A percentile compares a stretch with the other conserved stretches of the same genome.
Evolutionary conservation across 179 eudicot genomes (phyloP).

Genomic region (Heliamphora pulchella): DNA sequence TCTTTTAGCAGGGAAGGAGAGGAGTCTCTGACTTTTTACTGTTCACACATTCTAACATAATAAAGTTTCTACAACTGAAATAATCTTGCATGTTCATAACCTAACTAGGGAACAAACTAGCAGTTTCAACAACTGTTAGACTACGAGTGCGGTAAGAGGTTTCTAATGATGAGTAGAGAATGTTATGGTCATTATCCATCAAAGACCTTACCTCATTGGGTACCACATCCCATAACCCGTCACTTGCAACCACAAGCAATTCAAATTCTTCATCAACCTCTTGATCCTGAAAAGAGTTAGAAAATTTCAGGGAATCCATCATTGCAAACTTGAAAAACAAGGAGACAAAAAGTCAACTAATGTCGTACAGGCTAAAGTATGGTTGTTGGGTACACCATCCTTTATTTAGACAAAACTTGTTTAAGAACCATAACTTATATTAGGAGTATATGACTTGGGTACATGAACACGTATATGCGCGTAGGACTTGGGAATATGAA

Average conservation of each 20-base stretch:
- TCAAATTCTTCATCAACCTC: constrained; percentile 65
- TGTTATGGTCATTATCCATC: not conserved
- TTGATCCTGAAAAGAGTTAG: constrained; percentile 44
- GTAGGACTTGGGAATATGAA: not conserved
- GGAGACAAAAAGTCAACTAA: not conserved
- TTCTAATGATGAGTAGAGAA: not conserved
- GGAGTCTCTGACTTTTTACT: not conserved
- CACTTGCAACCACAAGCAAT: constrained; percentile 94
- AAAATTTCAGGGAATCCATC: not conserved
- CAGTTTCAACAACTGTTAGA: not conserved
- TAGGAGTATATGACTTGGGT: not conserved
- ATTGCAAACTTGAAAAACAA: not conserved
- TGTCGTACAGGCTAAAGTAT: too few species aligned
- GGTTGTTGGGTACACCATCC: not conserved
- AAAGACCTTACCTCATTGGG: constrained; percentile 64
- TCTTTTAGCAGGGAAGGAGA: too few species aligned
- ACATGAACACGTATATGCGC: not conserved
- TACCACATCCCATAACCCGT: constrained; percentile 97
- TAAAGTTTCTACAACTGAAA: not conserved
- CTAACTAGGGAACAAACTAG: not conserved
- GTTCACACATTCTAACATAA: constrained; percentile 2
- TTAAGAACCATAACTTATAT: not conserved
- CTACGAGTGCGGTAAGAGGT: not conserved
- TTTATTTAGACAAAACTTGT: not conserved
- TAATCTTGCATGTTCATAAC: not conserved